These are phyloP conservation scores for Calonectria leucothoes DNA, from an alignment of 2,329 filamentous ascomycete genomes.

Conservation along the genomic window DNA sequence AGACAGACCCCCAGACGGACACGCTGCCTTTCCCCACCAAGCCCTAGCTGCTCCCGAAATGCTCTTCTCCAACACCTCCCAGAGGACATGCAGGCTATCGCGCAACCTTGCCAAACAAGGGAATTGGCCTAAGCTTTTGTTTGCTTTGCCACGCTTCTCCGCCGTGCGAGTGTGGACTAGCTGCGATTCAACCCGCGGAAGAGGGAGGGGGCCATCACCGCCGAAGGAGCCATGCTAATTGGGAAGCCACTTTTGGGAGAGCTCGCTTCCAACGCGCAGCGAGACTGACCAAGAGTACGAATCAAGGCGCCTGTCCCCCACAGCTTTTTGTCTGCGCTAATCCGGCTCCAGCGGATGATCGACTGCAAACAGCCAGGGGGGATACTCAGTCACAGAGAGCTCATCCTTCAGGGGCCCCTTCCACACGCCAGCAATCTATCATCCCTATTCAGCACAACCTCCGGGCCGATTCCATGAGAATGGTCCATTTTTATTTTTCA, in stretches of 20 bases:
- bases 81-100: not conserved
- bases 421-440: not conserved
- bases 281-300: not conserved
- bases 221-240: constrained; percentile 2
- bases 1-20: no score
- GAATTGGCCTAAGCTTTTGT: constrained; percentile 2
- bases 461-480: constrained; percentile 4
- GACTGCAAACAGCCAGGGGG: constrained; percentile 11
- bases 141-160: constrained; percentile 3
- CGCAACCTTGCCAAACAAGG: constrained; percentile 4
- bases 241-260: not conserved
- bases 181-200: not conserved
- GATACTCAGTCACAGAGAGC: not conserved
- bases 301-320: not conserved
- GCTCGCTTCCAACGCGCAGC: not conserved
- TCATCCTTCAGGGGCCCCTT: constrained; percentile 4
- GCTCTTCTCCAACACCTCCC: constrained; percentile 7
- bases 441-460: not conserved
- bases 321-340: not conserved
- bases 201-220: not conserved
- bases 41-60: not conserved
- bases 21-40: not conserved
- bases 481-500: constrained; percentile 1
- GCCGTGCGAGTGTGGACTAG: not conserved
- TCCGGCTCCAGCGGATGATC: constrained; percentile 19